Base-by-base conservation (phyloP, 2,329 filamentous ascomycete genomes). In the Simplicillium aogashimaense region DNA sequence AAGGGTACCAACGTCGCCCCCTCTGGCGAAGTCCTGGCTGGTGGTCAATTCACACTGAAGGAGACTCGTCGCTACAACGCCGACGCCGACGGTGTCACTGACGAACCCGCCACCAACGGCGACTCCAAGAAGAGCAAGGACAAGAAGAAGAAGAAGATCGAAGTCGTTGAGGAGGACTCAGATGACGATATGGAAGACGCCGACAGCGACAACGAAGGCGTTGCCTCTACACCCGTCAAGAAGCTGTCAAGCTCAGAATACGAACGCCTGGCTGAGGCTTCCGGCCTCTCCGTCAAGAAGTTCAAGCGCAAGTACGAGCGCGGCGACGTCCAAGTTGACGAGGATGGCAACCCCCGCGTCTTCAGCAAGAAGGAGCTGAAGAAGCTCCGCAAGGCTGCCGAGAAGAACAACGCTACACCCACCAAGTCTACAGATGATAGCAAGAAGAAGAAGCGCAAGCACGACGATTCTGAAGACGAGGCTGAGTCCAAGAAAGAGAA, bases 41-140 rank as follows among this genome's bases (percentile, higher is more conserved):
- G 81, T 42, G 78, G 81, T 53, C 94, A 94, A 65, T 94, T 86
- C 74, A 85, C 89, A 47, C 73, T 98, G 55, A 94, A 94, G 67
- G 87, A 95, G 63, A 84, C 85, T 10, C 77, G 86, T 58, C 92
- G 90, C 65, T 98, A 98, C 74, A 97, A 97, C 63, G 74, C 78
- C 37, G 89, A 97, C 57, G 92, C 87, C 40, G 92, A 98, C 63
- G 90, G 88, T 47, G 68, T 95, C 38, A 71, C 71, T 44, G 78
- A 76, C 12, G 73, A 81, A 31, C 72, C 69, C 12, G 65, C 66
- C 20, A 56, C 59, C 49, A 63, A 64, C 37, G 61, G 55, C 16
- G 56, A 61, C 32, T 57, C 58, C 45, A 56, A 56, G 45, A 50
- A 53, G 43, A 61, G 58, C 48, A 61, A 60, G 51, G 56, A 57